phyloP scores from a whole-genome alignment of 371 early-diverging fungal genomes.

The Syncephalastrum sp. region DNA sequence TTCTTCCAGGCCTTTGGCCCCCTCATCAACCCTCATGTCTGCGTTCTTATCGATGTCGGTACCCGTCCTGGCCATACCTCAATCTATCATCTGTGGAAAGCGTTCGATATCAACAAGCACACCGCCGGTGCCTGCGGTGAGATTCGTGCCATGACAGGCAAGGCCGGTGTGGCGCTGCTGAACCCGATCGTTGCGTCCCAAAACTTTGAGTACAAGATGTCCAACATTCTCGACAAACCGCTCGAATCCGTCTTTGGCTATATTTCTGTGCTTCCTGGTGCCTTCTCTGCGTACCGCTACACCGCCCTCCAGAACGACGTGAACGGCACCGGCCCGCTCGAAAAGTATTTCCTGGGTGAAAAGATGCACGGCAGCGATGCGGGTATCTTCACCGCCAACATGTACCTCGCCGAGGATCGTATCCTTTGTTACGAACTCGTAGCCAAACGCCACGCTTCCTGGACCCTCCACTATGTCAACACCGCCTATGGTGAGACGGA shows the following conservation, averaged over 20 bases:
- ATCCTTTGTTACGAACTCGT: slow-evolving; percentile 88
- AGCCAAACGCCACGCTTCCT: slow-evolving; percentile 68
- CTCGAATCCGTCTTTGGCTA: slow-evolving; percentile 96
- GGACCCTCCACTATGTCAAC: slow-evolving; percentile 69
- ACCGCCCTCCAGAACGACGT: slow-evolving; percentile 76
- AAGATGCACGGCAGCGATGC: slow-evolving; percentile 73
- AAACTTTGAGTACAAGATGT: slow-evolving; percentile 96
- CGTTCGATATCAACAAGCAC: slow-evolving; percentile 83
- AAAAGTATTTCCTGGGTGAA: slow-evolving; percentile 93
- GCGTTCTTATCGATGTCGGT: slow-evolving; percentile 93
- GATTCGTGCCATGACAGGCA: slow-evolving; percentile 85
- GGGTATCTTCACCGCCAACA: slow-evolving; percentile 72
- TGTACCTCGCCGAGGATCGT: slow-evolving; percentile 85
- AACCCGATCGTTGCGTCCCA: slow-evolving; percentile 91
- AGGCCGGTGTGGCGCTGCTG: slow-evolving; percentile 60
- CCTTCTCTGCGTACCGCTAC: slow-evolving; percentile 95
- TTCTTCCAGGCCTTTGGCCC: slow-evolving; percentile 95
- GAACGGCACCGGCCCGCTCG: slow-evolving; percentile 74
- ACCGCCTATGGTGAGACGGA: slow-evolving; percentile 85
- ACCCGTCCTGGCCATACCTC: slow-evolving; percentile 87
- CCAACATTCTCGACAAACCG: slow-evolving; percentile 97
- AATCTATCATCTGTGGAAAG: slow-evolving; percentile 92
- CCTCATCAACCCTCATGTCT: slow-evolving; percentile 83
- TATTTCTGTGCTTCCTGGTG: slow-evolving; percentile 94
- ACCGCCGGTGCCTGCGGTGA: slow-evolving; percentile 96